phyloP scores from a whole-genome alignment of 306 rosid genomes.

The Citrullus mucosospermus region DNA sequence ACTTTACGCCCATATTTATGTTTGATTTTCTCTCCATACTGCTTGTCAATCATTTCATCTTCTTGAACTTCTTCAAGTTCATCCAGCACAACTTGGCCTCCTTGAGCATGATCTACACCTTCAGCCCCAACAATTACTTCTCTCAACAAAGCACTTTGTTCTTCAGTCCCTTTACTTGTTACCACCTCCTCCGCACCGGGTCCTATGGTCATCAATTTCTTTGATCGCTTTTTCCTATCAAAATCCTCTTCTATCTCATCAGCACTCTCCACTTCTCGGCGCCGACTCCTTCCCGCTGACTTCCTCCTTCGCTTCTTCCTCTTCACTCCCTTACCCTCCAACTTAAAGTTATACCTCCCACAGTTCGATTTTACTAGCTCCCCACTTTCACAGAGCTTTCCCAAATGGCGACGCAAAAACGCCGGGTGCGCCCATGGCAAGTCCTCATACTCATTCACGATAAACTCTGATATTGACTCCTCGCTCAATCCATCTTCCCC shows the following conservation, averaged over 20 bases:
- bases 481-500: slow-evolving; percentile 21
- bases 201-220: neutral
- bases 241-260: neutral
- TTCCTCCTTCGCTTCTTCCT: neutral
- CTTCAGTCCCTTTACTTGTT: slow-evolving; percentile 2
- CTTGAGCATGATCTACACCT: neutral
- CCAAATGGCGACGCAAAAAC: slow-evolving; percentile 19
- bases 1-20: neutral
- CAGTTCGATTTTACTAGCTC: slow-evolving; percentile 13
- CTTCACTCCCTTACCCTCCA: neutral
- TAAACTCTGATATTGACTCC: slow-evolving; percentile 13
- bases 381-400: slow-evolving; percentile 24
- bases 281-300: neutral
- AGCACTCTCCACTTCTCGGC: neutral
- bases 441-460: slow-evolving; percentile 13
- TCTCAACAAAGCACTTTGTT: neutral
- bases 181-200: neutral
- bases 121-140: neutral
- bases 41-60: slow-evolving; percentile 1
- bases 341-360: slow-evolving; percentile 10
- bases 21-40: neutral
- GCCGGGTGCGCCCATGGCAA: slow-evolving; percentile 18
- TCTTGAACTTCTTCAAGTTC: neutral
- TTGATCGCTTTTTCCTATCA: neutral
- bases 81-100: neutral